Evolutionary conservation across 2,329 filamentous ascomycete species (phyloP).

Genomic region (Trichoderma koningii): DNA sequence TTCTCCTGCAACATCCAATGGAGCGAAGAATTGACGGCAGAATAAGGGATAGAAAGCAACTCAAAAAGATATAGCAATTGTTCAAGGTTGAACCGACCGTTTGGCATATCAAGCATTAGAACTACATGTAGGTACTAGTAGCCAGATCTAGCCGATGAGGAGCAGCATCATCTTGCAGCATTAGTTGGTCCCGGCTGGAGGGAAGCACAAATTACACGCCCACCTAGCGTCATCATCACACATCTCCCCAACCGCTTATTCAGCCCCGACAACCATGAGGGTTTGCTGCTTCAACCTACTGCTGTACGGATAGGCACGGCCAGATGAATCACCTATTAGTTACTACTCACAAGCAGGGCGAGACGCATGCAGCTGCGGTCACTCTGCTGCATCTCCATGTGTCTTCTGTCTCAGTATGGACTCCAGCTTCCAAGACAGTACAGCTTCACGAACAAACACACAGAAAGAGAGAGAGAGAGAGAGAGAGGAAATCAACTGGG

Average conservation of each 20-base stretch:
- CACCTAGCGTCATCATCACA: constrained; percentile 9
- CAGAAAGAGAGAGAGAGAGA: too few species aligned
- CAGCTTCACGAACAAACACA: too few species aligned
- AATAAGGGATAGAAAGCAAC: too few species aligned
- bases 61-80: background rate
- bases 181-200: constrained; percentile 14
- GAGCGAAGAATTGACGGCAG: too few species aligned
- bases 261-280: background rate
- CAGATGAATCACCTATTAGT: too few species aligned
- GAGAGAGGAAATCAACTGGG: background rate
- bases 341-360: background rate
- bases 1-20: too few species aligned
- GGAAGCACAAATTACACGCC: background rate
- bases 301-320: too few species aligned
- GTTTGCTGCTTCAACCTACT: too few species aligned
- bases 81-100: background rate
- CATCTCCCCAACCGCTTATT: constrained; percentile 20
- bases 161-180: constrained; percentile 15
- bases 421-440: too few species aligned
- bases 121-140: background rate
- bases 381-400: background rate
- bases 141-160: constrained; percentile 18
- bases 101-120: too few species aligned
- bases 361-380: background rate
- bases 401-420: too few species aligned